Evolutionary conservation across 306 rosid genomes (phyloP), one percentile per base, ranked within the genome.

Genomic region (Delonix regia): DNA sequence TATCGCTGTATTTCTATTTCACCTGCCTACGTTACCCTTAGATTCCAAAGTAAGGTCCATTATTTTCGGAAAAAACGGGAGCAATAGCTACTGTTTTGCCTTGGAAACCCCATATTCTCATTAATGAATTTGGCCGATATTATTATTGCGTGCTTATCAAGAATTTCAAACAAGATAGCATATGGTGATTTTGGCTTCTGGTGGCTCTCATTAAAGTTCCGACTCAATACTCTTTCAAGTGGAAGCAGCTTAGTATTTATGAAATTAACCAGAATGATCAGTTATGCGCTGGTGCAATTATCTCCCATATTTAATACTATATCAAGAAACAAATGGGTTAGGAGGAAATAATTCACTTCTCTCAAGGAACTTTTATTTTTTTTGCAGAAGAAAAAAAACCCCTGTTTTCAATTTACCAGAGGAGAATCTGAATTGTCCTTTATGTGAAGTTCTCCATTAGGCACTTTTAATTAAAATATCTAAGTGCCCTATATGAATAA

Each of bases 171-270:
- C 3, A 30, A 16, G 73, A 74, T 24, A 22, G 53, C 72, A 25
- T 55, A 66, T 55, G 63, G 18, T 78, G 64, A 71, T 81, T 78
- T 63, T 75, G 77, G 76, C 84, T 19, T 67, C 78, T 73, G 86
- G 81, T 84, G 83, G 79, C 81, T 80, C 79, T 76, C 88, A 52
- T 84, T 53, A 9, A 84, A 79, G 79, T 53, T 49, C 44, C 47
- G 28, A 62, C 28, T 73, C 69, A 87, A 71, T 72, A 65, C 68
- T 12, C 78, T 75, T 81, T 49, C 27, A 51, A 81, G 78, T 84
- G 74, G 71, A 66, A 60, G 73, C 84, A 42, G 77, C 83, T 84
- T 81, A 28, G 9, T 59, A 84, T 76, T 79, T 82, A 84, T 67
- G 80, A 7, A 61, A 76, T 34, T 51, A 69, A 71, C 84, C 81